A percentile compares a stretch with the other conserved stretches of the same genome.
These are phyloP conservation scores for Globisporangium cystogenes DNA, from an alignment of 352 stramenopile species.

Conservation along the genomic window DNA sequence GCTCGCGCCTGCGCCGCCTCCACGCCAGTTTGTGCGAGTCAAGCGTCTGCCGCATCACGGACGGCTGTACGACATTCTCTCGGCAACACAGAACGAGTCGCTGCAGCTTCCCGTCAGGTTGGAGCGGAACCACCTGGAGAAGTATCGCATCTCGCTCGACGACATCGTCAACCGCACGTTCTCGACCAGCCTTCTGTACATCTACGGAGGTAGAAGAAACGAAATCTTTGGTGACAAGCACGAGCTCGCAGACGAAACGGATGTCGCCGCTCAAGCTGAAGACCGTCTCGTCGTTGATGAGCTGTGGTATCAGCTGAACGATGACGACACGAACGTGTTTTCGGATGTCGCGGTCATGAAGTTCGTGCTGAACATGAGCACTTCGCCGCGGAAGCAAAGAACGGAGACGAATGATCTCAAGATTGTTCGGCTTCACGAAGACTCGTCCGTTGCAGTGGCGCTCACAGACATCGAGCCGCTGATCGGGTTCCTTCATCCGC, in stretches of 20 bases:
- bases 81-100: slow-evolving; percentile 12
- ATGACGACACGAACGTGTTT: slow-evolving; percentile 21
- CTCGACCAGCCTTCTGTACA: slow-evolving; percentile 47
- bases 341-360: slow-evolving; percentile 8
- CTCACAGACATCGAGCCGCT: slow-evolving; percentile 39
- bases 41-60: slow-evolving; percentile 40
- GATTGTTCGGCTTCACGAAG: slow-evolving; percentile 43
- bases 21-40: slow-evolving; percentile 31
- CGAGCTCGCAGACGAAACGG: background rate
- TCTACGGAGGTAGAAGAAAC: slow-evolving; percentile 27
- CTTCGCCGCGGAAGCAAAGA: background rate
- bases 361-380: slow-evolving; percentile 7
- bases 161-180: slow-evolving; percentile 19
- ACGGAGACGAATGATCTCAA: slow-evolving; percentile 2
- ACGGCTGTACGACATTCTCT: slow-evolving; percentile 48
- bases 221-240: background rate
- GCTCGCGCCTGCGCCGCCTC: background rate
- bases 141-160: slow-evolving; percentile 20
- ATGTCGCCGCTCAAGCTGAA: background rate
- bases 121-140: slow-evolving; percentile 17
- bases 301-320: slow-evolving; percentile 45
- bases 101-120: slow-evolving; percentile 5
- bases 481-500: slow-evolving; percentile 20
- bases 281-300: slow-evolving; percentile 22
- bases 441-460: slow-evolving; percentile 30